Conservation (phyloP, 2,329 filamentous ascomycete genomes). For the Ophiognomonia clavigignenti-juglandacearum region DNA sequence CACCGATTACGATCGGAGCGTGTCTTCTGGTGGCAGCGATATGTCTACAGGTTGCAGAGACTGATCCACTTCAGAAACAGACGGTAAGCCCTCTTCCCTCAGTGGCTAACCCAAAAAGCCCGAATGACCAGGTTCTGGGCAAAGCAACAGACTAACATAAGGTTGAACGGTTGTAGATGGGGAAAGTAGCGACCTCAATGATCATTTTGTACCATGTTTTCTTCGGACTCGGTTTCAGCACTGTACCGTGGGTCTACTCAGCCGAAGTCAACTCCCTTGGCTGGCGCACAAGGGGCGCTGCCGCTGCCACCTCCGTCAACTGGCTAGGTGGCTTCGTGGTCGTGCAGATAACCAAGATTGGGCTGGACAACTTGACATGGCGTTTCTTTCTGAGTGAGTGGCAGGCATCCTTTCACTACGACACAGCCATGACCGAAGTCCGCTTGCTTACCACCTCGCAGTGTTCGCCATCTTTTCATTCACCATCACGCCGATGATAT, state of each 20-base stretch:
- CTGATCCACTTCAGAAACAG: slow-evolving; percentile 25
- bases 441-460: neutral
- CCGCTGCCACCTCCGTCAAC: slow-evolving; percentile 39
- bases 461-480: slow-evolving; percentile 26
- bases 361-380: slow-evolving; percentile 35
- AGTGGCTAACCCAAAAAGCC: neutral
- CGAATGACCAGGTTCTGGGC: too few relatives aligned
- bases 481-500: slow-evolving; percentile 34
- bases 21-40: slow-evolving; percentile 34
- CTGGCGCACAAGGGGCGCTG: slow-evolving; percentile 36
- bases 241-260: slow-evolving; percentile 36
- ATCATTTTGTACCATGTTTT: slow-evolving; percentile 38
- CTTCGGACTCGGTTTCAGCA: slow-evolving; percentile 34
- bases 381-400: slow-evolving; percentile 36
- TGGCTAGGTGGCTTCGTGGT: slow-evolving; percentile 39
- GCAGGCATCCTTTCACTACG: neutral
- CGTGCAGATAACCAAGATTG: slow-evolving; percentile 39
- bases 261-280: slow-evolving; percentile 37
- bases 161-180: slow-evolving; percentile 21
- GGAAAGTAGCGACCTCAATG: slow-evolving; percentile 35
- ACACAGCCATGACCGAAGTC: neutral
- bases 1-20: slow-evolving; percentile 27
- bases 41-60: slow-evolving; percentile 8
- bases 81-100: slow-evolving; percentile 9
- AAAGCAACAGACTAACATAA: neutral